phyloP scores from a whole-genome alignment of 2,329 filamentous ascomycete species.

The Lachnellula subtilissima region DNA sequence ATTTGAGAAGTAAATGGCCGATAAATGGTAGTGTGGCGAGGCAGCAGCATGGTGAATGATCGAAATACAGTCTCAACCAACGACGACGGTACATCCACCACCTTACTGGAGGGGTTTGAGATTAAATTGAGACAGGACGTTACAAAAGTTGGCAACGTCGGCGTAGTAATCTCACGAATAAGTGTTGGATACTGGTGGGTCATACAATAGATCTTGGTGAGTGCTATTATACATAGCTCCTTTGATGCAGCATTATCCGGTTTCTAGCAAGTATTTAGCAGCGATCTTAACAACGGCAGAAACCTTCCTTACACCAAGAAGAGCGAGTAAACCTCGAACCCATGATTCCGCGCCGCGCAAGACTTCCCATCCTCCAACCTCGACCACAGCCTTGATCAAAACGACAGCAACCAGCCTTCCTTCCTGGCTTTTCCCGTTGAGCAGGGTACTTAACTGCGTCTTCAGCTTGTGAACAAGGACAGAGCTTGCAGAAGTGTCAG shows the following conservation, averaged over 20 bases:
- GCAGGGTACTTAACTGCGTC: constrained; percentile 68
- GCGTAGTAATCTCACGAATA: constrained; percentile 81
- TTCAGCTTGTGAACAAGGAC: constrained; percentile 78
- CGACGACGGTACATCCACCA: constrained; percentile 38
- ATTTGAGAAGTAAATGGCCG: constrained; percentile 70
- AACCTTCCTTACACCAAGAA: constrained; percentile 56
- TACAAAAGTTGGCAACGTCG: constrained; percentile 70
- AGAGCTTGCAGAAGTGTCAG: constrained; percentile 57
- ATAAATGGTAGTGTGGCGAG: constrained; percentile 78
- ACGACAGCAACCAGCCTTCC: constrained; percentile 74
- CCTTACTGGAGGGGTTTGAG: constrained; percentile 41
- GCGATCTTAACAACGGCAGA: background rate
- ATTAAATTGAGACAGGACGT: constrained; percentile 65
- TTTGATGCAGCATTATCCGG: constrained; percentile 71
- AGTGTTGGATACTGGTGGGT: constrained; percentile 79
- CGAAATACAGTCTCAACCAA: constrained; percentile 66
- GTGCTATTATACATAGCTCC: constrained; percentile 68
- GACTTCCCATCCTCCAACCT: constrained; percentile 80
- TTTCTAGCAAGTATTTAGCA: constrained; percentile 50
- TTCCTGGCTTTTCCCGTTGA: constrained; percentile 70
- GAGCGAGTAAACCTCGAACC: constrained; percentile 69
- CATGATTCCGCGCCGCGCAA: constrained; percentile 69
- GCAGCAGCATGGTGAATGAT: constrained; percentile 66
- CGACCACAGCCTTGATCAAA: constrained; percentile 74
- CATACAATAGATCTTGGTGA: constrained; percentile 79